Evolutionary conservation across 257 asterid species (phyloP), one percentile per base, ranked within the genome.

Genomic region (Przewalskia tangutica): DNA sequence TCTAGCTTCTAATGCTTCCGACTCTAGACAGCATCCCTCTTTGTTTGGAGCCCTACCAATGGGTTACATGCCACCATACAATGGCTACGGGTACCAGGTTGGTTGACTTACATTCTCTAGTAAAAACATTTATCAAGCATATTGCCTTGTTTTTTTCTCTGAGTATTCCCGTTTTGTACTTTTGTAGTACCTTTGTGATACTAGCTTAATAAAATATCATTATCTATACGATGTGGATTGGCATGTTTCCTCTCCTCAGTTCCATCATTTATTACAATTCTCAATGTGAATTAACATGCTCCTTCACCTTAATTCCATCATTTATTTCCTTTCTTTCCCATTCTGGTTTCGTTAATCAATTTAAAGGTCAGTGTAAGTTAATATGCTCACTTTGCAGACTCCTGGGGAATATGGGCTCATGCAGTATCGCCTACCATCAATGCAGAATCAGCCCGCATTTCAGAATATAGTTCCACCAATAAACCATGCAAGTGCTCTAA

Each of bases 1-100:
- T 16, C 91, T 87, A 81, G 85, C 89, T 17, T 84, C 94, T 48
- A 88, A 82, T 83, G 81, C 88, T 77, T 89, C 92, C 1, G 97
- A 92, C 62, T 85, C 93, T 63, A 86, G 92, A 82, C 97, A 90
- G 82, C 97, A 90, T 82, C 92, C 95, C 60, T 88, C 98, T 62
- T 27, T 94, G 68, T 91, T 86, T 63, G 98, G 98, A 81, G 91
- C 98, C 67, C 73, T 94, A 79, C 97, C 98, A 17, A 84, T 96
- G 97, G 95, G 97, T 79, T 94, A 96, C 85, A 83, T 94, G 86
- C 92, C 97, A 48, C 87, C 95, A 62, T 96, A 96, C 81, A 92
- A 92, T 79, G 98, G 98, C 84, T 96, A 91, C 83, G 97, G 97
- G 77, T 96, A 93, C 87, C 99, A 96, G 99, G 99, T 96, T 77